Evolutionary conservation across 179 eudicot species (phyloP).

Genomic region (Carnegiea gigantea): DNA sequence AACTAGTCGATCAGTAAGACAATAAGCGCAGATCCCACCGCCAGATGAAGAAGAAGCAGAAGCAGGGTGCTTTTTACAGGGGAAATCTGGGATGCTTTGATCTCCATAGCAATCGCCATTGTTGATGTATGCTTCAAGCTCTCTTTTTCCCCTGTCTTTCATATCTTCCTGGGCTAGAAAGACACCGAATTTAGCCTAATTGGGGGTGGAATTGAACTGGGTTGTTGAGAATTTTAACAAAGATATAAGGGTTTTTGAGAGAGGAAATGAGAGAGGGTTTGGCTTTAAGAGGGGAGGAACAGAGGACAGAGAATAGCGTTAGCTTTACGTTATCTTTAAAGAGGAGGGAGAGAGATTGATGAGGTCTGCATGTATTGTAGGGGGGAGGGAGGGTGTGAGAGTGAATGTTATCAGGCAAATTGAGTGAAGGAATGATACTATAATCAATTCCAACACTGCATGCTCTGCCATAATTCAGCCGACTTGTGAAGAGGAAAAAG

Average conservation of each 20-base stretch:
- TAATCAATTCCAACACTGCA: conserved; percentile 36
- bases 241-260: background rate
- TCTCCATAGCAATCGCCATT: conserved; percentile 26
- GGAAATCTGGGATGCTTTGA: conserved; percentile 33
- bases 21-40: conserved; percentile 71
- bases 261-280: conserved; percentile 12
- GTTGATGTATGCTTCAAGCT: conserved; percentile 39
- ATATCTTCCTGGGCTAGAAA: conserved; percentile 24
- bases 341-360: conserved; percentile 14
- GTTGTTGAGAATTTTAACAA: background rate
- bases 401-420: conserved; percentile 31
- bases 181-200: background rate
- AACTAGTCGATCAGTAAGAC: conserved; percentile 60
- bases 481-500: conserved; percentile 12
- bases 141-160: conserved; percentile 63
- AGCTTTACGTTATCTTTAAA: conserved; percentile 49
- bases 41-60: conserved; percentile 24
- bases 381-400: conserved; percentile 8
- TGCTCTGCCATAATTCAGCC: conserved; percentile 36
- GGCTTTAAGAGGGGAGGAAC: conserved; percentile 6
- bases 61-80: conserved; percentile 70
- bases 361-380: conserved; percentile 33
- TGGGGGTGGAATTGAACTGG: conserved; percentile 10
- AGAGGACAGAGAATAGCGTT: conserved; percentile 35
- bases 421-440: conserved; percentile 31